Evolutionary conservation across 164 flowering plant genomes (phyloP).

Genomic region (Dillenia turbinata): DNA sequence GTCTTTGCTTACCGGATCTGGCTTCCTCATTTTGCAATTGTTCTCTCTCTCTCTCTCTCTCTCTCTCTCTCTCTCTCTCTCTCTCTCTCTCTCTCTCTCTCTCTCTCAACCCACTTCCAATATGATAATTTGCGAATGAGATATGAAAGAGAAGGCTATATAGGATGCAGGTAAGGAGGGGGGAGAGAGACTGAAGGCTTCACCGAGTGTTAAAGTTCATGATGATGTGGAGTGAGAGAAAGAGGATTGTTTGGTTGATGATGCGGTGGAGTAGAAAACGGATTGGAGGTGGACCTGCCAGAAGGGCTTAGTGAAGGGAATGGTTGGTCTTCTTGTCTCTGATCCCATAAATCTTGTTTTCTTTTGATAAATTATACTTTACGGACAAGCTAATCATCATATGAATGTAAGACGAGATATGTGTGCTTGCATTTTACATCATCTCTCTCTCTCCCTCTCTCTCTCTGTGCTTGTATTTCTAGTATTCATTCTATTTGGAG

Average conservation of each 20-base stretch:
- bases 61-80: no score
- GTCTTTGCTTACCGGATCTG: constrained; percentile 25
- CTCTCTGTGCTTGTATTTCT: constrained; percentile 2
- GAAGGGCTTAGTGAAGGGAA: constrained; percentile 15
- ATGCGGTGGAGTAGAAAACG: constrained; percentile 70
- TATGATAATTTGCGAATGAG: no score
- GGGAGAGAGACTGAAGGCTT: constrained; percentile 35
- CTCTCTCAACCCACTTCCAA: no score
- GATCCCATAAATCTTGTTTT: constrained; percentile 30
- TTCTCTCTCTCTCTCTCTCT: background rate
- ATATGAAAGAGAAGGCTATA: constrained; percentile 3
- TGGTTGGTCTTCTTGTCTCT: constrained; percentile 49
- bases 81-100: no score
- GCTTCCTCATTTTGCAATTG: constrained; percentile 36
- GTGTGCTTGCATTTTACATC: constrained; percentile 59
- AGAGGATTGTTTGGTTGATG: constrained; percentile 34
- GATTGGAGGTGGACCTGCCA: constrained; percentile 70
- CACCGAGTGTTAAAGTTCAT: constrained; percentile 42
- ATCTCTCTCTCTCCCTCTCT: constrained; percentile 13
- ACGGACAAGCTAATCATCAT: constrained; percentile 52
- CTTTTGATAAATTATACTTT: constrained; percentile 40
- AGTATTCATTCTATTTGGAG: no score
- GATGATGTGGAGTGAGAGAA: constrained; percentile 32
- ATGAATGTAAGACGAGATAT: constrained; percentile 18
- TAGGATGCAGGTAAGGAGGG: background rate